Evolutionary conservation across 371 early-diverging fungal genomes (phyloP), one percentile per base, ranked within the genome.

Genomic region (Mortierella sp.): DNA sequence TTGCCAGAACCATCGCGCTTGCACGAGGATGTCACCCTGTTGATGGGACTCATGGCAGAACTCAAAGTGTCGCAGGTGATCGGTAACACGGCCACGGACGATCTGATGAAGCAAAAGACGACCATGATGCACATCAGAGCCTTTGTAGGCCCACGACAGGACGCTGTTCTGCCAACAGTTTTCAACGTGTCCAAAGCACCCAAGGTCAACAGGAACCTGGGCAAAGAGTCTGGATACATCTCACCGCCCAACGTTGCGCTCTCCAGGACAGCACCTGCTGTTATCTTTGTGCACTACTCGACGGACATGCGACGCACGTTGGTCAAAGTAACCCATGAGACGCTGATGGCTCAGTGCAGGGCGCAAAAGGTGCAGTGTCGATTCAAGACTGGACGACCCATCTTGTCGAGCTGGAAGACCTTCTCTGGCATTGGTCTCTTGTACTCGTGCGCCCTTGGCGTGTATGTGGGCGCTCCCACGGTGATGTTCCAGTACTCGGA

Each of bases 351-450:
- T 23, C 92, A 91, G 57, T 92, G 94, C 73, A 82, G 91, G 46
- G 83, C 92, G 12, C 93, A 94, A 65, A 92, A 91, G 64, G 87
- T 86, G 52, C 93, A 92, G n/a, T 89, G 89, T 69, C 87, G 89
- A 59, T 85, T 95, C 84, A 83, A 82, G 55, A 74, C 83, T 1
- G 82, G 83, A 34, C 78, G 86, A 28, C 91, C 93, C 0, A 78
- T 94, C 19, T 79, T 96, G 9, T 84, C 89, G 14, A 89, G 91
- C 38, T 83, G 91, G 45, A 85, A 89, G 14, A 81, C 86, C 0
- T 91, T 86, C 72, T 87, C 83, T 28, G 91, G 94, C 23, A 78
- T 93, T 50, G 93, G 94, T 1, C 83, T 96, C 60, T 67, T 94
- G 59, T 91, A 93, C 68, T 84, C 89, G 31, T 71, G 82, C 4